A percentile compares a stretch with the other conserved stretches of the same genome.
Evolutionary conservation across 1,139 yeast species (phyloP).

Genomic region (Geotrichum histeridarum): DNA sequence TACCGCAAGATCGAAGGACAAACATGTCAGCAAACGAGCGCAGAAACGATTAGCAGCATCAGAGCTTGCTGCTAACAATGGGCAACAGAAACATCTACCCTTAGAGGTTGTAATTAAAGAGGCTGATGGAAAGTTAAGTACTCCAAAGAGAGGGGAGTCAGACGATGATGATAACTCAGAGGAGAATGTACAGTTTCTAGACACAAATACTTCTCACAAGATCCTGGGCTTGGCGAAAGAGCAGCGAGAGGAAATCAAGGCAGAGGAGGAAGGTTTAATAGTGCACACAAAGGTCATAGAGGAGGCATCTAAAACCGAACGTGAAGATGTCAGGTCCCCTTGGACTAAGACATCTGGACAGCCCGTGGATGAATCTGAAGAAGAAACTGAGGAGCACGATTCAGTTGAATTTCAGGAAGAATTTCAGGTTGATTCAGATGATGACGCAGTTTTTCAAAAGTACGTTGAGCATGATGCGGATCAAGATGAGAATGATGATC

Average conservation of each 20-base stretch:
- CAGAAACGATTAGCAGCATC: background rate
- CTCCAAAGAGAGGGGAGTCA: constrained; percentile 34
- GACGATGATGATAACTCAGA: constrained; percentile 36
- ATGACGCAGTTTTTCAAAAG: constrained; percentile 39
- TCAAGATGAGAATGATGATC: constrained; percentile 45
- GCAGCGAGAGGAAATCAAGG: constrained; percentile 82
- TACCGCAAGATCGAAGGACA: background rate
- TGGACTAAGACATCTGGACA: background rate
- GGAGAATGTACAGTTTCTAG: constrained; percentile 38
- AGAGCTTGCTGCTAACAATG: background rate
- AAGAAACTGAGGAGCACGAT: background rate
- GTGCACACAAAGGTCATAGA: too few species aligned
- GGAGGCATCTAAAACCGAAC: background rate
- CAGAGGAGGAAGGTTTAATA: constrained; percentile 42
- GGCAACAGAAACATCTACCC: constrained; percentile 1
- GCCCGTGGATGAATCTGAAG: background rate
- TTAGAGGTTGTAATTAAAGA: constrained; percentile 13
- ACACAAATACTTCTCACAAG: constrained; percentile 75
- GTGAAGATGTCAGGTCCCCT: background rate
- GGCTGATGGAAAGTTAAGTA: constrained; percentile 23
- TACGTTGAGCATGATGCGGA: constrained; percentile 34
- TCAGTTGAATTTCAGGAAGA: constrained; percentile 31
- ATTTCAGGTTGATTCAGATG: constrained; percentile 43
- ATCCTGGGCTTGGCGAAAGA: constrained; percentile 82
- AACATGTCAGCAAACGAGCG: background rate